Evolutionary conservation across 75 land plant genomes (phyloP).

Genomic region (Selaginella moellendorffii): DNA sequence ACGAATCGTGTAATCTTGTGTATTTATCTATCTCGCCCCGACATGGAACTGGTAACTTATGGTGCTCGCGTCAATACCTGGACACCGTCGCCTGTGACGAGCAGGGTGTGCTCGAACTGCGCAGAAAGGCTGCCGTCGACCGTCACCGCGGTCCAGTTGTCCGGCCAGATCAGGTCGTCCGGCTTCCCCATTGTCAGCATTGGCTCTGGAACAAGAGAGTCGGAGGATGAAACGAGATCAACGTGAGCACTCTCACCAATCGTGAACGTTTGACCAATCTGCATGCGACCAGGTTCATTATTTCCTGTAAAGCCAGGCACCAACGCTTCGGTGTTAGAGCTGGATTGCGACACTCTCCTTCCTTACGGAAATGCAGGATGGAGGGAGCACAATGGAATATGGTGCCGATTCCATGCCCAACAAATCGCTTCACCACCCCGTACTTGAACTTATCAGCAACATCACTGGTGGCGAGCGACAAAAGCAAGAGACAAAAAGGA

Average conservation of each 20-base stretch:
- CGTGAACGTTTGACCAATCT: conserved; percentile 86
- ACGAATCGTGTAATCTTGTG: no score
- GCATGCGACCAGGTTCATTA: conserved; percentile 68
- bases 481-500: no score
- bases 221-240: no score
- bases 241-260: conserved; percentile 76
- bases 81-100: conserved; percentile 68
- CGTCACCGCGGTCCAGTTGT: conserved; percentile 85
- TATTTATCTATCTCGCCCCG: no score
- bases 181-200: conserved; percentile 77
- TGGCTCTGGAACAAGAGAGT: conserved; percentile 63
- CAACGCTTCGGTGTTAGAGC: no score
- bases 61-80: no score
- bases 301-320: conserved; percentile 41
- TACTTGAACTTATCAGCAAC: conserved; percentile 66
- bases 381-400: conserved; percentile 83
- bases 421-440: conserved; percentile 76
- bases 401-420: conserved; percentile 93
- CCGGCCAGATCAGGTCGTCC: conserved; percentile 56
- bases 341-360: no score
- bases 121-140: conserved; percentile 83
- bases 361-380: conserved; percentile 69
- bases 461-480: conserved; percentile 43
- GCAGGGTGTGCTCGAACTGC: conserved; percentile 84
- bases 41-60: no score